Base-by-base conservation (phyloP, 768 basidiomycete genomes). In the Hypsizygus marmoreus region DNA sequence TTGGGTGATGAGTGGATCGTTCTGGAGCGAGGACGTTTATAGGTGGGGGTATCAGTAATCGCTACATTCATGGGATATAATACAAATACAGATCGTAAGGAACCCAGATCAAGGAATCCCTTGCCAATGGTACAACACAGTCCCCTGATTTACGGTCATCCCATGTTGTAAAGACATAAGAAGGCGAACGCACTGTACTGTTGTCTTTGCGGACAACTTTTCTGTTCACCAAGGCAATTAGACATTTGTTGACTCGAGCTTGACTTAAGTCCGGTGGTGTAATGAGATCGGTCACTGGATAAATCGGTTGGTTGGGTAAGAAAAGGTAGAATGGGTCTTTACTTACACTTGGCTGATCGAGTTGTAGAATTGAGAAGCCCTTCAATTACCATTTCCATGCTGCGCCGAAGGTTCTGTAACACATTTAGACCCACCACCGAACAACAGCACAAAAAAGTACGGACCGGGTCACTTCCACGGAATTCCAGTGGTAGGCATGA, bases 171-270 rank as follows among this genome's bases (percentile, higher is more conserved):
- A 37, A 32, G 30, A 23, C 2, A 29, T 13, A 6, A 6, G 29
- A 40, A 10, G 12, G 30, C 2, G 11, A 32, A 56, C 81, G 39
- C 46, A 84, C 84, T 2, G 82, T 78, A 38, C 69, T 71, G 38
- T 74, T 88, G 32, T 88, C 83, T 64, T 94, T 95, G 45, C 71
- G 73, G 1, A 93, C 88, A 14, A 90, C 77, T 60, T 95, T 95
- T 38, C 90, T 77, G 59, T 86, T 87, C 4, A 95, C 92, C 6
- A 97, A 72, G 2, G 92, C 91, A 41, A 97, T 92, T 28, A 97
- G 74, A 55, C 92, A 95, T 63, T 92, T 95, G 65, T 97, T 95
- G 31, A 92, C 94, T 32, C 89, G 78, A 6, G 92, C 88, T 70
- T 95, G 93, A 41, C 85, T 90, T 28, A 95, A 76, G 51, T 92